A percentile compares a stretch with the other conserved stretches of the same genome.
Conservation (phyloP, 2,329 filamentous ascomycete species). For the Tolypocladium guangdongense region DNA sequence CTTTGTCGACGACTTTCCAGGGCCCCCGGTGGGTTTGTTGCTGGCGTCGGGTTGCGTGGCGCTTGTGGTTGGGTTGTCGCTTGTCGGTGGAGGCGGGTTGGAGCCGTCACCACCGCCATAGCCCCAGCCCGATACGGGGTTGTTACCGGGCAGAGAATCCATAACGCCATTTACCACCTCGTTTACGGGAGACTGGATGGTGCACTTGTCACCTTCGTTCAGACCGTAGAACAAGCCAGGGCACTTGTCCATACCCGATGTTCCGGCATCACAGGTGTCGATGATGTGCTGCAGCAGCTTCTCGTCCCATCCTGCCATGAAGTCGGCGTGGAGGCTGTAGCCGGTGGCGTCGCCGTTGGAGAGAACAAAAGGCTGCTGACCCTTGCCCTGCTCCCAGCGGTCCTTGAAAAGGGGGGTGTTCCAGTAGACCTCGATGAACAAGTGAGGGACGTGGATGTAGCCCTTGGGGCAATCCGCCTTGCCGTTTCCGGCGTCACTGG, state of each 20-base stretch:
- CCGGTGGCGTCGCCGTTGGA: slow-evolving; percentile 60
- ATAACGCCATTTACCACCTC: slow-evolving; percentile 34
- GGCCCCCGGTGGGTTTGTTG: neutral
- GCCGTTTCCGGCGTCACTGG: slow-evolving; percentile 33
- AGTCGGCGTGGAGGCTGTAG: slow-evolving; percentile 61
- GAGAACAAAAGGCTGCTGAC: slow-evolving; percentile 54
- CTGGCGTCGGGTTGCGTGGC: neutral
- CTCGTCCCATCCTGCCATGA: slow-evolving; percentile 63
- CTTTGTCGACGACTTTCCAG: neutral
- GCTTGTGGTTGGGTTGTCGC: neutral
- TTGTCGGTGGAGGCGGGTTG: neutral
- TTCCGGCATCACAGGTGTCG: slow-evolving; percentile 51
- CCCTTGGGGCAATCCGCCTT: slow-evolving; percentile 44
- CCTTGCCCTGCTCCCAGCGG: slow-evolving; percentile 43
- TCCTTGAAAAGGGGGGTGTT: slow-evolving; percentile 40
- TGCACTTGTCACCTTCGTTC: slow-evolving; percentile 45
- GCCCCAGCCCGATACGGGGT: slow-evolving; percentile 41
- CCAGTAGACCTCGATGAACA: slow-evolving; percentile 52
- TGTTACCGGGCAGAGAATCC: slow-evolving; percentile 41
- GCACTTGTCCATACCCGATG: slow-evolving; percentile 51
- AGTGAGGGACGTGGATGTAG: slow-evolving; percentile 42
- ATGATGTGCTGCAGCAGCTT: slow-evolving; percentile 54
- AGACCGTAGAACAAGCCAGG: slow-evolving; percentile 42
- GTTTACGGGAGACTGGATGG: slow-evolving; percentile 33
- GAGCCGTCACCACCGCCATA: slow-evolving; percentile 22